Base-by-base conservation (phyloP, 805 yeast species). In the Starmerella bombi region DNA sequence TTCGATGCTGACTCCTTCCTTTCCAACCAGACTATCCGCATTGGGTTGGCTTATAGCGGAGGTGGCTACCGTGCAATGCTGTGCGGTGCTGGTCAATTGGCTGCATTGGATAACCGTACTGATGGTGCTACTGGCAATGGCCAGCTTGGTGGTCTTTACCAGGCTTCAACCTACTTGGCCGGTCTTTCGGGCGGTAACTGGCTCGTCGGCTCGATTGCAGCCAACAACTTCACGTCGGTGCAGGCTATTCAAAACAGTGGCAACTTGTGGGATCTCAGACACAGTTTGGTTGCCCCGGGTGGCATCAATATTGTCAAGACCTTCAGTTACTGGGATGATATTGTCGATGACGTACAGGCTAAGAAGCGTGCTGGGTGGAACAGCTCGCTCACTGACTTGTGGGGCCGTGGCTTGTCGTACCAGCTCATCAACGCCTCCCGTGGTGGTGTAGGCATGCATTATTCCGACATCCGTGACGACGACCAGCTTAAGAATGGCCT, bases 21-120 rank as follows among this genome's bases (percentile, higher is more conserved):
- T 30, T 34, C 42, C 25, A 46, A 51, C 38, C 19, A 46, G 10
- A 51, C 73, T 15, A 42, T 50, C 19, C 44, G 50, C 3, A 37
- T 49, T 19, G 69, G 66, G 6, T 44, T 62, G 14, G 77, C 84
- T 5, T 74, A 77, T 50, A 74, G 83, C 15, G 95, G 95, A 34
- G 96, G 96, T 51, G 96, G 96, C 4, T 85, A 72, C 54, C 59
- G 81, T 38, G 70, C 81, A 6, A 72, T 75, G 77, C 51, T 75
- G 16, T 62, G 65, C 15, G 75, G 73, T 0, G 78, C 74, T 0
- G 82, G 82, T 0, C 63, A 65, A 2, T 42, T 75, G 4, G 57
- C 66, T 4, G 77, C 78, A 0, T 58, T 67, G 36, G 81, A 75
- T 49, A 43, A 40, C 10, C 55, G 77, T 38, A 66, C 71, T 3